Evolutionary conservation across 257 asterid species (phyloP).

Genomic region (Salvia rosmarinus): DNA sequence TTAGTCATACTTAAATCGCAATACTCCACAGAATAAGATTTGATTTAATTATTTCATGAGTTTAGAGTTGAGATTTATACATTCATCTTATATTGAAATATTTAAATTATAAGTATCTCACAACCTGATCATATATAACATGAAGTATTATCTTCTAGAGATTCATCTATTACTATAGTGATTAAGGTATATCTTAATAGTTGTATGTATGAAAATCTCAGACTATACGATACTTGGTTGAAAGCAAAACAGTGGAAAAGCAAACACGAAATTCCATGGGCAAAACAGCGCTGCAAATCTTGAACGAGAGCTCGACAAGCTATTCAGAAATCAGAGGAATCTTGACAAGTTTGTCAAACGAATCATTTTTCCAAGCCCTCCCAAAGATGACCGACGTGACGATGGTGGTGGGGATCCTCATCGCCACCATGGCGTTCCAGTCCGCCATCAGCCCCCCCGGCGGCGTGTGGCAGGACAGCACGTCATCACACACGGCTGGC

Average conservation of each 20-base stretch:
- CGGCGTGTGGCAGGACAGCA: neutral
- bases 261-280: neutral
- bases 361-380: too few relatives aligned
- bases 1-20: too few relatives aligned
- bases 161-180: too few relatives aligned
- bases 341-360: neutral
- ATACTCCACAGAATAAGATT: too few relatives aligned
- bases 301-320: neutral
- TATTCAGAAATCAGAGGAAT: neutral
- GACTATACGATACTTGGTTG: neutral
- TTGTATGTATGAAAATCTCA: neutral
- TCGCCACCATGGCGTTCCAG: conserved; percentile 6
- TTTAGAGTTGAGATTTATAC: too few relatives aligned
- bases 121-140: too few relatives aligned
- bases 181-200: too few relatives aligned
- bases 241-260: neutral
- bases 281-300: neutral
- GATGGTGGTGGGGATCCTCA: neutral
- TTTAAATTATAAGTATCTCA: too few relatives aligned
- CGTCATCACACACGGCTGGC: neutral
- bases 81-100: too few relatives aligned
- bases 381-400: neutral
- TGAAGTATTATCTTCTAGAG: too few relatives aligned
- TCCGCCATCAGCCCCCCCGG: conserved; percentile 8
- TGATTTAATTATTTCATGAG: too few relatives aligned